A percentile compares a stretch with the other conserved stretches of the same genome.
Conservation (phyloP, 305 asterid species). For the Ilex paraguariensis region DNA sequence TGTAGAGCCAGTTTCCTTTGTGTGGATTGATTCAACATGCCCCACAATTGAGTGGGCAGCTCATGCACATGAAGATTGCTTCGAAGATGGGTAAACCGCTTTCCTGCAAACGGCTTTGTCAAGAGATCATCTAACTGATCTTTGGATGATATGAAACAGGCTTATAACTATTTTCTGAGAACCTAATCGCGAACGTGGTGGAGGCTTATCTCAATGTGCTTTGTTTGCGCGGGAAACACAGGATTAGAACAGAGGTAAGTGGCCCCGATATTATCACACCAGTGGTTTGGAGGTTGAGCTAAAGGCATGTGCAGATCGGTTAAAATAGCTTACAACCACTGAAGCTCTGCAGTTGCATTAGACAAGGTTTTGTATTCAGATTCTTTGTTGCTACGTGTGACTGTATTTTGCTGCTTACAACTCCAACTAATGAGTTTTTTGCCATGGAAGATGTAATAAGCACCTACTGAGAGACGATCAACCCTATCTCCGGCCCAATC, state of each 20-base stretch:
- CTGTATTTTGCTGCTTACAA: background rate
- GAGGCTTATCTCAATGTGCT: background rate
- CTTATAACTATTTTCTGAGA: too few relatives aligned
- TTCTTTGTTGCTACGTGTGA: background rate
- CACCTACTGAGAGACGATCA: background rate
- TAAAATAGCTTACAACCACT: background rate
- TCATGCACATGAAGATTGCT: too few relatives aligned
- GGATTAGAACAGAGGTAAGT: conserved; percentile 1
- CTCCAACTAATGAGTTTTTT: background rate
- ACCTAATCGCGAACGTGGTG: background rate
- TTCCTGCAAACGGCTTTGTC: background rate
- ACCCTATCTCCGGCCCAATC: background rate
- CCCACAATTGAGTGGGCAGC: too few relatives aligned
- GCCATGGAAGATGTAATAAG: background rate
- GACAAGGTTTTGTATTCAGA: background rate
- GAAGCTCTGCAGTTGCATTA: background rate
- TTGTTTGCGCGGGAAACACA: background rate
- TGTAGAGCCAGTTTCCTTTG: too few relatives aligned
- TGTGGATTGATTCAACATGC: too few relatives aligned
- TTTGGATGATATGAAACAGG: too few relatives aligned
- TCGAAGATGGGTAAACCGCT: too few relatives aligned
- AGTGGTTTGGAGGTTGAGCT: background rate
- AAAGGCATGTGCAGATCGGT: too few relatives aligned
- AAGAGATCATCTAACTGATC: background rate
- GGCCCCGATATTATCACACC: conserved; percentile 3